phyloP scores from a whole-genome alignment of 2,329 filamentous ascomycete genomes.

The Coniochaeta hoffmannii region DNA sequence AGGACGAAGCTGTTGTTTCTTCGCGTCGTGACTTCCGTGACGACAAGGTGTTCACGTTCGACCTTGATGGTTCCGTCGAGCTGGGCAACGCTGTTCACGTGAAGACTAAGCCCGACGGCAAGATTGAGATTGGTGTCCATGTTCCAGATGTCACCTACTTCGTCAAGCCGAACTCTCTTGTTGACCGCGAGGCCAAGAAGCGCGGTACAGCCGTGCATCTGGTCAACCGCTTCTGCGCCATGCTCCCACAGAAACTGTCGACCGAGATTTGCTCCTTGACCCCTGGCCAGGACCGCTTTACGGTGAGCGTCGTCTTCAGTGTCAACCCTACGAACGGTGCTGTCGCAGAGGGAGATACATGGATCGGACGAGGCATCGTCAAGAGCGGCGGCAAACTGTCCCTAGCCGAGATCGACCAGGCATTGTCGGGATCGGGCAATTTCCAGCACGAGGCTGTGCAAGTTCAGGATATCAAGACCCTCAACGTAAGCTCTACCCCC shows the following conservation, averaged over 20 bases:
- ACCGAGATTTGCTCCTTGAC: constrained; percentile 81
- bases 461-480: constrained; percentile 70
- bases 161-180: constrained; percentile 89
- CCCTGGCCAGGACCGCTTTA: constrained; percentile 82
- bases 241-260: constrained; percentile 81
- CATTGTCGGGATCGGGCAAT: constrained; percentile 57
- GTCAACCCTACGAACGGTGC: constrained; percentile 74
- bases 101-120: constrained; percentile 74
- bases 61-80: constrained; percentile 80
- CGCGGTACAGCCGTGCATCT: constrained; percentile 93
- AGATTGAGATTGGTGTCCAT: constrained; percentile 90
- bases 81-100: constrained; percentile 90
- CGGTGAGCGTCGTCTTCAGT: constrained; percentile 88
- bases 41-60: constrained; percentile 86
- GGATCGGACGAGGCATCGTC: constrained; percentile 90
- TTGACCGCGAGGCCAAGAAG: constrained; percentile 97
- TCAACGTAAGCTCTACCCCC: constrained; percentile 50
- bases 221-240: constrained; percentile 78
- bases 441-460: constrained; percentile 59
- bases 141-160: constrained; percentile 95
- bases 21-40: constrained; percentile 83
- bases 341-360: constrained; percentile 78
- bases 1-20: constrained; percentile 67
- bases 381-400: constrained; percentile 83
- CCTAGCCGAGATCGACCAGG: constrained; percentile 78